These are phyloP conservation scores for Salix exigua DNA, from an alignment of 345 rosid species.

Conservation along the genomic window DNA sequence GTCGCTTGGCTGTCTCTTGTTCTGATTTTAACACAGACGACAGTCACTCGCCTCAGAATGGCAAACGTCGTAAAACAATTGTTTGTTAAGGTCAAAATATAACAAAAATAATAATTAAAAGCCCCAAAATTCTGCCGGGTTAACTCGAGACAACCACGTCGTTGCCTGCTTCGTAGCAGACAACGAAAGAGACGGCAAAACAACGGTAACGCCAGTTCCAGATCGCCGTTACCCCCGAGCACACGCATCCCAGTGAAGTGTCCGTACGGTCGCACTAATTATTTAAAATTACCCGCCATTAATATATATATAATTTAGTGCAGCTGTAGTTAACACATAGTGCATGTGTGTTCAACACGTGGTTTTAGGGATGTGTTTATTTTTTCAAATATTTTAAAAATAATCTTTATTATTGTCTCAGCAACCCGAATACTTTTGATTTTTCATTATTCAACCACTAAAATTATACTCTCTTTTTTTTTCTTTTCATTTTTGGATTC, in stretches of 20 bases:
- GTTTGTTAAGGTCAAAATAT: conserved; percentile 9
- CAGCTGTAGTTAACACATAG: no score
- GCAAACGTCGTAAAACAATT: conserved; percentile 16
- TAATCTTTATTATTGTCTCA: no score
- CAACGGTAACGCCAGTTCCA: conserved; percentile 28
- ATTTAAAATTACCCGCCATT: neutral
- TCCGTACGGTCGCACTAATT: neutral
- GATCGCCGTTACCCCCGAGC: conserved; percentile 25
- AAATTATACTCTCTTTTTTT: no score
- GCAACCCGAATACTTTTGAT: neutral
- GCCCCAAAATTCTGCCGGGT: conserved; percentile 46
- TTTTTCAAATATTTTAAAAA: no score
- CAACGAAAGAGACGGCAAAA: conserved; percentile 47
- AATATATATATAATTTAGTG: neutral
- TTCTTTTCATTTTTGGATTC: no score
- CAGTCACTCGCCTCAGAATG: conserved; percentile 8
- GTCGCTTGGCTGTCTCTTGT: neutral
- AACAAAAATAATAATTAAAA: neutral
- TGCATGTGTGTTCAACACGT: no score
- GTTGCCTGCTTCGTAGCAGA: conserved; percentile 69
- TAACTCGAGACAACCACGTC: conserved; percentile 51
- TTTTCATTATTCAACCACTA: neutral
- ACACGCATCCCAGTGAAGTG: conserved; percentile 31
- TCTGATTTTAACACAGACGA: conserved; percentile 25
- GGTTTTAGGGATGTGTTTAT: no score